Base-by-base conservation (phyloP, 495 filamentous ascomycete species). In the Penicillium coffeae region DNA sequence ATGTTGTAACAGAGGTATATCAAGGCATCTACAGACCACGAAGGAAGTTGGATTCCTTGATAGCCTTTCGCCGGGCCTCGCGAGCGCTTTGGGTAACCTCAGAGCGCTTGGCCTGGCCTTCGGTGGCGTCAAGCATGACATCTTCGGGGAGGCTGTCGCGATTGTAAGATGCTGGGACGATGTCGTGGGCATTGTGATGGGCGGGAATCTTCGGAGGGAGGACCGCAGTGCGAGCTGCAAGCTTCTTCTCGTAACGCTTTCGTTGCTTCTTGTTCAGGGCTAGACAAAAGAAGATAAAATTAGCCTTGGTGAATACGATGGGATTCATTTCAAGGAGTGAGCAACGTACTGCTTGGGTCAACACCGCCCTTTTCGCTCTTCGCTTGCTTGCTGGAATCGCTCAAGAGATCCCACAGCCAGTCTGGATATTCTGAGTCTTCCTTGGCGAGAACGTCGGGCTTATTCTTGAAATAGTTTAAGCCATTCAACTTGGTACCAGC, bases 21-120 rank as follows among this genome's bases (percentile, higher is more conserved):
- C 42, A 25, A 51, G 43, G 14, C 13, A 10, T 66, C 66, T 78
- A 83, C 80, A 94, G 86, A 14, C 82, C 78, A 74, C 84, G 86
- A 73, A 98, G 79, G 79, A 93, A 98, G 73, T 98, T 98, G 47
- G 59, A 76, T 73, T 97, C 93, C 76, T 92, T 93, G 57, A 98
- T 96, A 56, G 73, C 77, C 52, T 77, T 83, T 59, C 87, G 81
- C 60, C 89, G 78, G 54, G 89, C 84, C 53, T 74, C 78, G 60
- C 90, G 76, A 74, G 42, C 84, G 78, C 63, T 85, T 75, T 69
- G 79, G 65, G 58, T 82, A 65, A 55, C 64, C 59, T 49, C 65
- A 21, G 58, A 53, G 20, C 76, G 70, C 61, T 71, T 72, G 41
- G 65, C 61, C 19, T 66, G 51, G 44, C 66, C 68, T 22, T 63